A percentile compares a stretch with the other conserved stretches of the same genome.
Evolutionary conservation across 2,329 filamentous ascomycete genomes (phyloP).

Genomic region (Sporothrix euskadiensis): DNA sequence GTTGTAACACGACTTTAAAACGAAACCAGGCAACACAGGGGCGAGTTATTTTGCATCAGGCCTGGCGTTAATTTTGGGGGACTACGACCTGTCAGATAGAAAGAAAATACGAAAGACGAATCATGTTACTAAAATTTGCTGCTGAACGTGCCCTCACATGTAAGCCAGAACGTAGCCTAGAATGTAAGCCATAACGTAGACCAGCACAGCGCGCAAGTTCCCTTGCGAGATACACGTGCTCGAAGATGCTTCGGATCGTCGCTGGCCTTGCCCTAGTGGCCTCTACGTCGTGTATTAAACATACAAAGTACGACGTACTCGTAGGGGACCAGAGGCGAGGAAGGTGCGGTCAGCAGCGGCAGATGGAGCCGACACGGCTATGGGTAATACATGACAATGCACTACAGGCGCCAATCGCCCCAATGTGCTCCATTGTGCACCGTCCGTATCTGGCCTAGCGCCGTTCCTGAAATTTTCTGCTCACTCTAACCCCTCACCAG

Average conservation of each 20-base stretch:
- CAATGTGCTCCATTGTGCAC: neutral
- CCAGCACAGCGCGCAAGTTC: neutral
- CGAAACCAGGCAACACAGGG: slow-evolving; percentile 14
- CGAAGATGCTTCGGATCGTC: neutral
- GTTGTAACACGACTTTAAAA: neutral
- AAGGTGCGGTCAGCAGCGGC: slow-evolving; percentile 12
- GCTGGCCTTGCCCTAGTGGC: neutral
- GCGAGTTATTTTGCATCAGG: slow-evolving; percentile 23
- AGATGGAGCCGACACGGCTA: slow-evolving; percentile 22
- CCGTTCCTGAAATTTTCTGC: slow-evolving; percentile 30
- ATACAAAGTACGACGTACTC: too few species aligned
- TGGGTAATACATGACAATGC: neutral
- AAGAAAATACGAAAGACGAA: slow-evolving; percentile 16
- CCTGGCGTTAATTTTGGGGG: slow-evolving; percentile 27
- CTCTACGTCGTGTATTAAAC: neutral
- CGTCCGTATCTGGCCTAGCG: slow-evolving; percentile 21
- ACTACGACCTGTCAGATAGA: slow-evolving; percentile 12
- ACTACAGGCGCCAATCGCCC: slow-evolving; percentile 12
- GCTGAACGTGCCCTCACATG: too few species aligned
- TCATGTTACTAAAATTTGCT: neutral
- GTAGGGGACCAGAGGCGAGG: neutral
- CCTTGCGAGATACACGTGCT: neutral
- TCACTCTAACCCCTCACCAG: slow-evolving; percentile 29
- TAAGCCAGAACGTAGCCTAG: neutral
- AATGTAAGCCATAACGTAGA: neutral